These are phyloP conservation scores for Seiridium cupressi DNA, from an alignment of 2,329 filamentous ascomycete genomes.

Conservation along the genomic window DNA sequence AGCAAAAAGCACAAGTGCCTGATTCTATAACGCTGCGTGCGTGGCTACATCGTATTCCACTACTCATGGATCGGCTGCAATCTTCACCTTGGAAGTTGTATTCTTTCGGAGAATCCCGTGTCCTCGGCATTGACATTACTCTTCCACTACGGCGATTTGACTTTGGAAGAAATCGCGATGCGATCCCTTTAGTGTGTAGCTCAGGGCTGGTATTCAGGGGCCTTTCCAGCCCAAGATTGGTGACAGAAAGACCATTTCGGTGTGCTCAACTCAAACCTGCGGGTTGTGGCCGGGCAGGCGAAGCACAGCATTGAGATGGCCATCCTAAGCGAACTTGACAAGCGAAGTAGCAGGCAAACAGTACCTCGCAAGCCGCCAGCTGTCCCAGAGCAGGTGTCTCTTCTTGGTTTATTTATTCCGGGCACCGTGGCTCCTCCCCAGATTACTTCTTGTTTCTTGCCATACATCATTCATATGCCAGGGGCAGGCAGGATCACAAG, in stretches of 20 bases:
- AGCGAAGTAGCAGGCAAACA: conserved; percentile 1
- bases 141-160: conserved; percentile 14
- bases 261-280: neutral
- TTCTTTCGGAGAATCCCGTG: too few species aligned
- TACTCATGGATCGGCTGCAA: neutral
- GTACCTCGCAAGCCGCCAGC: neutral
- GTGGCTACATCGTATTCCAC: neutral
- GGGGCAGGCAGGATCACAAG: conserved; percentile 17
- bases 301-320: neutral
- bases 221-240: neutral
- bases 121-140: neutral
- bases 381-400: neutral
- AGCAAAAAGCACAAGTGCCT: conserved; percentile 71
- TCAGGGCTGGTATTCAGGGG: neutral
- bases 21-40: conserved; percentile 55
- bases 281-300: neutral
- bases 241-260: neutral
- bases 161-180: conserved; percentile 6
- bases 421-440: neutral
- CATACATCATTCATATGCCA: conserved; percentile 22
- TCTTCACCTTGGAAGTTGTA: neutral
- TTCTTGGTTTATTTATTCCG: conserved; percentile 1
- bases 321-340: neutral
- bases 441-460: conserved; percentile 11
- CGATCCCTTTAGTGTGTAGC: neutral